phyloP scores from a whole-genome alignment of 2,329 filamentous ascomycete species.

The Cercospora sp. region DNA sequence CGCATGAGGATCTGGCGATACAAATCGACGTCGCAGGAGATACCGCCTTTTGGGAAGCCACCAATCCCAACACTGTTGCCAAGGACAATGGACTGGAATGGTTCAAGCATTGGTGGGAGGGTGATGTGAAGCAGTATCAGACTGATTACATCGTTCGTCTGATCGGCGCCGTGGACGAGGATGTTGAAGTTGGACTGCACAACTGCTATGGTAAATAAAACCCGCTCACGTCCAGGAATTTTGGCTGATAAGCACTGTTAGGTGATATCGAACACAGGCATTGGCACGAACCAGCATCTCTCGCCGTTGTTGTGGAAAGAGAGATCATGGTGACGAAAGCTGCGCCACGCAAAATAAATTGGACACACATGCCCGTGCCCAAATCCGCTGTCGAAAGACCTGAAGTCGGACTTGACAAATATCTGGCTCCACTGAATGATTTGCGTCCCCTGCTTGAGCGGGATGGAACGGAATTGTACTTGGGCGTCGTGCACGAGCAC shows the following conservation, averaged over 20 bases:
- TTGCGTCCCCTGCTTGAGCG: slow-evolving; percentile 36
- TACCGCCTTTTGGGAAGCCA: slow-evolving; percentile 39
- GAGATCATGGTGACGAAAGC: slow-evolving; percentile 38
- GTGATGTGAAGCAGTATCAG: slow-evolving; percentile 39
- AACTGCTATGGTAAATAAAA: slow-evolving; percentile 48
- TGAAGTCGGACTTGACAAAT: slow-evolving; percentile 34
- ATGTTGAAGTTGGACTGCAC: slow-evolving; percentile 49
- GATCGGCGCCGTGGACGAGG: slow-evolving; percentile 37
- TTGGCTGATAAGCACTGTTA: not conserved
- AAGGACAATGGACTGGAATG: slow-evolving; percentile 25
- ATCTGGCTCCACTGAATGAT: slow-evolving; percentile 43
- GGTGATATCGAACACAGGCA: slow-evolving; percentile 47
- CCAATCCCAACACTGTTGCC: slow-evolving; percentile 18
- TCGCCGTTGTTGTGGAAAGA: slow-evolving; percentile 40
- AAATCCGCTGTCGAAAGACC: slow-evolving; percentile 36
- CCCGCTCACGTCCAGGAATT: not conserved
- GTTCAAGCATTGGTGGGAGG: slow-evolving; percentile 40
- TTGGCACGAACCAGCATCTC: slow-evolving; percentile 48
- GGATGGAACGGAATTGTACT: slow-evolving; percentile 41
- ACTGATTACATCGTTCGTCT: slow-evolving; percentile 40
- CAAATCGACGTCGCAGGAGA: slow-evolving; percentile 42
- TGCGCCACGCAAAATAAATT: slow-evolving; percentile 41
- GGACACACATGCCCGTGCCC: slow-evolving; percentile 50
- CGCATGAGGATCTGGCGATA: slow-evolving; percentile 40
- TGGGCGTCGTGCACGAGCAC: slow-evolving; percentile 46